Evolutionary conservation across 148 eudicot species (phyloP), one percentile per base, ranked within the genome.

Genomic region (Diospyros kaki): DNA sequence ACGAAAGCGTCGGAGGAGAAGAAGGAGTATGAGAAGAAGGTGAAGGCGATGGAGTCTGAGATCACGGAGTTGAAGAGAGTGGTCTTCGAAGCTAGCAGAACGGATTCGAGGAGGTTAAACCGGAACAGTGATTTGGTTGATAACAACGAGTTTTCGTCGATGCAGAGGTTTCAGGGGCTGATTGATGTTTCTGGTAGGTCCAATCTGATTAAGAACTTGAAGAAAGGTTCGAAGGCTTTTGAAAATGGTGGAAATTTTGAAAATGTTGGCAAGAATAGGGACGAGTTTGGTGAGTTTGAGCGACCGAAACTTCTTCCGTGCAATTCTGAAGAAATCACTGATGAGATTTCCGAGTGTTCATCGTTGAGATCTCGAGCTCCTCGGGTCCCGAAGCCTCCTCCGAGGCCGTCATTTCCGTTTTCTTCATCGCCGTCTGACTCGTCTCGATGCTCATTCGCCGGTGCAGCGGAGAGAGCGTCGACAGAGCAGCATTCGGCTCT

Each of bases 311-410:
- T 78, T 67, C 82, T 83, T 1, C 72, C 75, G 9, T 66, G 81
- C 62, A 69, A 50, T 58, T 82, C 86, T 1, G 91, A 89, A 28
- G 91, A 86, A 13, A 55, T 84, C 59, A 77, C 82, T 3, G 89
- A 81, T 3, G 89, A 81, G 39, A 68, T 76, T 42, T 85, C 88
- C 0, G 92, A 82, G 6, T 77, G 81, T 1, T 46, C 79, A 10
- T 65, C 84, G 15, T 68, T 72, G 18, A 81, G 87, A 68, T 82
- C 94, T 28, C 87, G 92, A 0, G 79, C 66, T 9, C 97, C 99
- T 17, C 73, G 97, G 58, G 90, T 95, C 64, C 97, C 99, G 0
- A 93, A 88, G 72, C 99, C 99, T 3, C 99, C 99, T 0, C 97
- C 97, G 0, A 79, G 75, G 46, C 92, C 91, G 0, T 41, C 82